Evolutionary conservation across 2,329 filamentous ascomycete genomes (phyloP), one percentile per base, ranked within the genome.

Genomic region (Chaetothyriales sp.): DNA sequence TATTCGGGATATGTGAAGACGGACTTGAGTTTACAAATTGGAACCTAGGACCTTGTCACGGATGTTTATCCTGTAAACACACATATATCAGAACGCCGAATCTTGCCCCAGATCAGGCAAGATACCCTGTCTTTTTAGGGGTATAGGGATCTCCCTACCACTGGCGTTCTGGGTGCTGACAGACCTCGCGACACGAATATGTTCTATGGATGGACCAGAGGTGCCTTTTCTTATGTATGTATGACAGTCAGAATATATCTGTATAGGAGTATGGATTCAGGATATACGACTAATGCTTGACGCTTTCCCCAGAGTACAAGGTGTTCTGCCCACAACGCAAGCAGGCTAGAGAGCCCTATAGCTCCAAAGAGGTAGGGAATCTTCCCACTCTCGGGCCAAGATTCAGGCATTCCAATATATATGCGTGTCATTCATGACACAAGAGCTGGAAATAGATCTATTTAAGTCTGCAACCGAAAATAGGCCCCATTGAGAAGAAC

Each of bases 171-270:
- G n/a, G n/a, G n/a, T n/a, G n/a, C n/a, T n/a, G n/a, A n/a, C n/a
- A n/a, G n/a, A n/a, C n/a, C 78, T 0, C 77, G 78, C 55, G 78
- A 82, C 58, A 77, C 77, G 1, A 70, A 78, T 4, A 73, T 79
- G 9, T 78, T 81, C 58, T 74, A 73, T 52, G 77, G 78, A 73
- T 52, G 77, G 78, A 0, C 78, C 77, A 0, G 62, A 69, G 0
- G 64, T 59, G 1, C 75, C 77, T 0, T 77, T 74, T 52, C 67
- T 72, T 1, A 63, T 77, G 4, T 82, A 74, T 51, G 78, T 78
- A 1, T 78, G 76, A 7, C 77, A 79, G 56, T 78, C 76, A 0
- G 53, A 58, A 0, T 69, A 70, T 55, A 74, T 73, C 2, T 82
- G 78, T 60, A 76, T 81, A 53, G 77, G 78, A 1, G 70, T 76